Conservation (phyloP, 306 rosid genomes). For the Rosa rugosa region DNA sequence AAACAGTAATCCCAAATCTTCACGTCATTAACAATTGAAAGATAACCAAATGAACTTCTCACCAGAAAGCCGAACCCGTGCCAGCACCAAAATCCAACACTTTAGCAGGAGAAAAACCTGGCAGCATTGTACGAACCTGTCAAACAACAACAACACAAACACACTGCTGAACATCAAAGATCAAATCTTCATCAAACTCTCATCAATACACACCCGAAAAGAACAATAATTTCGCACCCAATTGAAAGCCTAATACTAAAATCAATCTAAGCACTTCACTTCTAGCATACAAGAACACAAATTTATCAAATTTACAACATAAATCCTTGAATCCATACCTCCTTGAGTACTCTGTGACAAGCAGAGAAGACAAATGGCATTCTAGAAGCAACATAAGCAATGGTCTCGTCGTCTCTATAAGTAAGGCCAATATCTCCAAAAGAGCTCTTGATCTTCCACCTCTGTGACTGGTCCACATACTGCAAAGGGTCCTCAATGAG, state of each 20-base stretch:
- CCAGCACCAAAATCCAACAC: constrained; percentile 95
- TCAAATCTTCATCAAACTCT: constrained; percentile 12
- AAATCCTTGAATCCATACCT: constrained; percentile 39
- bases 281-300: neutral
- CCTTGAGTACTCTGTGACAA: constrained; percentile 81
- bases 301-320: neutral
- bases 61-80: constrained; percentile 90
- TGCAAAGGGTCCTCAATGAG: constrained; percentile 81
- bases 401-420: constrained; percentile 70
- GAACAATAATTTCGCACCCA: constrained; percentile 12
- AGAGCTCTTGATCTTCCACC: constrained; percentile 91
- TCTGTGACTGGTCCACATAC: constrained; percentile 57
- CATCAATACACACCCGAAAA: neutral
- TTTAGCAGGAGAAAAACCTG: constrained; percentile 71
- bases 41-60: too few species aligned
- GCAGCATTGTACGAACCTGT: constrained; percentile 78
- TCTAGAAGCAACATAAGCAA: constrained; percentile 83
- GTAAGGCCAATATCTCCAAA: constrained; percentile 85
- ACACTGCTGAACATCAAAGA: neutral
- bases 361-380: constrained; percentile 98
- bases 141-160: constrained; percentile 8
- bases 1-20: constrained; percentile 9
- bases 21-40: neutral
- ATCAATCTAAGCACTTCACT: neutral
- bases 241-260: neutral